Conservation (phyloP, 202 grass and related monocot genomes). For the Musa balbisiana region DNA sequence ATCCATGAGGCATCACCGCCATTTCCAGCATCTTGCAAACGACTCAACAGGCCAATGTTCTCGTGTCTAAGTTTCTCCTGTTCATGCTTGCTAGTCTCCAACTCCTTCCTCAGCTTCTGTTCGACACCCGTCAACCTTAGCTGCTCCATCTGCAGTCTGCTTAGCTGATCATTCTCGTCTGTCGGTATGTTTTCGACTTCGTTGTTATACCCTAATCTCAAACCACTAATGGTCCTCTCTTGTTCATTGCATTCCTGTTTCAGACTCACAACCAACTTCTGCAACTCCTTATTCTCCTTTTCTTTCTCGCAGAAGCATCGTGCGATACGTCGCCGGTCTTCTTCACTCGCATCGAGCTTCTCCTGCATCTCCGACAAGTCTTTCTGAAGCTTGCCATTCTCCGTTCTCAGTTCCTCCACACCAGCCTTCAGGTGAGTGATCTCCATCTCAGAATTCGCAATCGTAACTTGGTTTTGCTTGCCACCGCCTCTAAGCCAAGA, state of each 20-base stretch:
- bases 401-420: not conserved
- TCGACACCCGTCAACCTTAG: constrained; percentile 9
- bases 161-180: not conserved
- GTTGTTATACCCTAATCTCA: not conserved
- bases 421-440: not conserved
- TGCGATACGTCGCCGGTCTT: not conserved
- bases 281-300: constrained; percentile 13
- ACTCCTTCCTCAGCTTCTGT: constrained; percentile 8
- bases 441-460: not conserved
- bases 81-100: constrained; percentile 12
- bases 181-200: not conserved
- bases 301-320: constrained; percentile 4
- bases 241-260: constrained; percentile 11
- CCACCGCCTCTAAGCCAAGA: not conserved
- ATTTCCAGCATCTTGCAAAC: constrained; percentile 10
- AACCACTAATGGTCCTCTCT: constrained; percentile 7
- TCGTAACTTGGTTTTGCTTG: too few relatives aligned
- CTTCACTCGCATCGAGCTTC: not conserved
- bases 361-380: not conserved
- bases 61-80: constrained; percentile 1
- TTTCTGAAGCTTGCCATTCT: not conserved
- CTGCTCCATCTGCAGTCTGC: constrained; percentile 11
- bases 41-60: constrained; percentile 1
- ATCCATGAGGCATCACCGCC: not conserved
- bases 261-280: not conserved